These are phyloP conservation scores for Scytalidium lignicola DNA, from an alignment of 2,329 filamentous ascomycete genomes.

Conservation along the genomic window DNA sequence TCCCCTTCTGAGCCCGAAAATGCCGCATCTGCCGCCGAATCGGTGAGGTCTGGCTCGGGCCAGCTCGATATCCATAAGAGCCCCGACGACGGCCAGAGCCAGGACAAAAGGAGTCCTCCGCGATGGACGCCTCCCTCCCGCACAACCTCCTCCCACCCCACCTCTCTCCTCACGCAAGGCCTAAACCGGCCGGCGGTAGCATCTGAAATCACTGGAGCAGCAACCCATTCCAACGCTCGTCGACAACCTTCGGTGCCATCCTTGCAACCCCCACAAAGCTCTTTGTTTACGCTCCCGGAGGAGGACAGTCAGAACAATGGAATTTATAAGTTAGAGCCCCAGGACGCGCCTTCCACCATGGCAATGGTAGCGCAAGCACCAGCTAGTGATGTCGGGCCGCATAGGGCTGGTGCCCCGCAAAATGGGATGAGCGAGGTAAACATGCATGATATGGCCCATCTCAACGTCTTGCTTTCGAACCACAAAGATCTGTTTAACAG, in stretches of 20 bases:
- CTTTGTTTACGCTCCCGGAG: background rate
- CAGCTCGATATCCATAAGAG: constrained; percentile 9
- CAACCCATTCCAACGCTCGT: background rate
- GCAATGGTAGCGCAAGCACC: constrained; percentile 8
- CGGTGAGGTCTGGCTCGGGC: constrained; percentile 21
- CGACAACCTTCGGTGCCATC: background rate
- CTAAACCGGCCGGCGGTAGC: background rate
- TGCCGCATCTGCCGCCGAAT: constrained; percentile 24
- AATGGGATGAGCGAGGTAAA: constrained; percentile 6
- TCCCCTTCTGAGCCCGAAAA: constrained; percentile 26
- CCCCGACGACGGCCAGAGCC: background rate
- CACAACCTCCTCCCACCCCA: background rate
- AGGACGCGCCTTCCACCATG: constrained; percentile 6
- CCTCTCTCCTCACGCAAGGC: background rate
- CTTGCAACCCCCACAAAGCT: background rate
- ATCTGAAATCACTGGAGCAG: background rate
- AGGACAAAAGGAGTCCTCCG: background rate
- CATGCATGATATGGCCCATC: constrained; percentile 27
- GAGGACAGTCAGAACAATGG: background rate
- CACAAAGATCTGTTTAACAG: constrained; percentile 31
- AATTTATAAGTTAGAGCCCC: background rate
- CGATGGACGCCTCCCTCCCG: background rate
- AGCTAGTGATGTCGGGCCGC: background rate
- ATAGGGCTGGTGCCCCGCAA: background rate
- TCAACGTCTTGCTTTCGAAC: constrained; percentile 30